A percentile compares a stretch with the other conserved stretches of the same genome.
These are phyloP conservation scores for Fusarium subglutinans DNA, from an alignment of 2,329 filamentous ascomycete genomes.

Conservation along the genomic window DNA sequence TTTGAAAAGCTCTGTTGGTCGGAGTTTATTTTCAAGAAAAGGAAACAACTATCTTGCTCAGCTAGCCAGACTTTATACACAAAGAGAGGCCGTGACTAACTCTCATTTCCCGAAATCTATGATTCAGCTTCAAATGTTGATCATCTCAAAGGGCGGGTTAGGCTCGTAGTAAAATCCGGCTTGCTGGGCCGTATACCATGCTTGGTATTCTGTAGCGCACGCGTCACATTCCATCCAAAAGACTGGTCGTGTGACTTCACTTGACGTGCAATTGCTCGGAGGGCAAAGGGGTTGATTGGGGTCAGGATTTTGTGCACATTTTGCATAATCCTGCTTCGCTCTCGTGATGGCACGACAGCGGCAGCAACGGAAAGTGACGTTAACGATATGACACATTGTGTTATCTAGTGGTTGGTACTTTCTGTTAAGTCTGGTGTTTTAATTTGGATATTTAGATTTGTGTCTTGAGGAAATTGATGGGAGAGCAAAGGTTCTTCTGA, in stretches of 20 bases:
- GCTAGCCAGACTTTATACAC: background rate
- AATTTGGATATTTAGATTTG: background rate
- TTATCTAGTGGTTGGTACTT: too few relatives aligned
- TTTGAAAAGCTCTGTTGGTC: background rate
- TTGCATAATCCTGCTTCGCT: background rate
- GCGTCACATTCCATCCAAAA: background rate
- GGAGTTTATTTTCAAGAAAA: background rate
- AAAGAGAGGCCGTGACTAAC: background rate
- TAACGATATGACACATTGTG: background rate
- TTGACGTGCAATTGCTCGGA: background rate
- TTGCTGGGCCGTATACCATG: background rate
- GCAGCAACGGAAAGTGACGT: background rate
- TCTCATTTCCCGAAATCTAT: background rate
- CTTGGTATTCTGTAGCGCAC: background rate
- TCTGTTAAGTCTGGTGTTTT: fast-evolving
- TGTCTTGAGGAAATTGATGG: background rate
- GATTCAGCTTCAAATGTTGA: background rate
- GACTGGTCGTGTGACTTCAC: background rate
- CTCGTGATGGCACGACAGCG: background rate
- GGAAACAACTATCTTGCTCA: background rate
- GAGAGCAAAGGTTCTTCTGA: background rate
- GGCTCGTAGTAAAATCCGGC: background rate
- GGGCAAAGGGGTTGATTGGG: background rate
- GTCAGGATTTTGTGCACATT: background rate
- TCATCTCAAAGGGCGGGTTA: background rate